These are phyloP conservation scores for Kazachstania taianensis DNA, from an alignment of 805 yeast genomes.

Conservation along the genomic window DNA sequence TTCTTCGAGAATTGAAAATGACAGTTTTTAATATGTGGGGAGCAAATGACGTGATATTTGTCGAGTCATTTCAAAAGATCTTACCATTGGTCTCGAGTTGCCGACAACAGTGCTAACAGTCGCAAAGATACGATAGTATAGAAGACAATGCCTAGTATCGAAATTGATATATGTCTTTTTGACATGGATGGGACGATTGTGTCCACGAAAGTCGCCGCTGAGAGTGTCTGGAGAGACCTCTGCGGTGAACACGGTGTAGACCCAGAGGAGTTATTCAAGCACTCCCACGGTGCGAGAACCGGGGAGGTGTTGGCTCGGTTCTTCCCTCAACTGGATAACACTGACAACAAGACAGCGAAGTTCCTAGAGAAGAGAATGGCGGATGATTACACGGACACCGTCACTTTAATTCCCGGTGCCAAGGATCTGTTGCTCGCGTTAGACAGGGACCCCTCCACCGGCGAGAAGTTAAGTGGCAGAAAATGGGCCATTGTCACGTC, in stretches of 20 bases:
- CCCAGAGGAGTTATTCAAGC: conserved; percentile 52
- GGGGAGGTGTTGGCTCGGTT: conserved; percentile 55
- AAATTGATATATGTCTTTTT: conserved; percentile 39
- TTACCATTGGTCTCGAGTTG: too few species aligned
- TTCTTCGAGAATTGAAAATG: too few species aligned
- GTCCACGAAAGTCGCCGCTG: conserved; percentile 66
- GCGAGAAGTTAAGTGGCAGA: conserved; percentile 20
- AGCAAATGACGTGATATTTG: too few species aligned
- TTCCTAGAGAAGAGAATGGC: conserved; percentile 56
- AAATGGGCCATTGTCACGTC: conserved; percentile 81
- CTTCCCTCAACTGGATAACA: conserved; percentile 58
- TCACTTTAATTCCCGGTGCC: conserved; percentile 63
- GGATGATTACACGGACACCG: conserved; percentile 52
- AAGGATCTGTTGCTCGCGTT: conserved; percentile 43
- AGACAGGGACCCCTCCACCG: conserved; percentile 27
- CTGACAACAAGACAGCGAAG: conserved; percentile 39
- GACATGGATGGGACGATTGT: conserved; percentile 80
- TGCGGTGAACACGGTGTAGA: conserved; percentile 47
- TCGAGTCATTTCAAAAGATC: too few species aligned
- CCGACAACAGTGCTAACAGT: too few species aligned
- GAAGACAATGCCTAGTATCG: too few species aligned
- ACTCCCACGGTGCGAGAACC: conserved; percentile 69
- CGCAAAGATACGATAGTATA: too few species aligned
- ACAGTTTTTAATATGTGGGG: too few species aligned
- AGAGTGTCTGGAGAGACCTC: conserved; percentile 60